These are phyloP conservation scores for Pulicaria dysenterica DNA, from an alignment of 129 eudicot species.

Conservation along the genomic window DNA sequence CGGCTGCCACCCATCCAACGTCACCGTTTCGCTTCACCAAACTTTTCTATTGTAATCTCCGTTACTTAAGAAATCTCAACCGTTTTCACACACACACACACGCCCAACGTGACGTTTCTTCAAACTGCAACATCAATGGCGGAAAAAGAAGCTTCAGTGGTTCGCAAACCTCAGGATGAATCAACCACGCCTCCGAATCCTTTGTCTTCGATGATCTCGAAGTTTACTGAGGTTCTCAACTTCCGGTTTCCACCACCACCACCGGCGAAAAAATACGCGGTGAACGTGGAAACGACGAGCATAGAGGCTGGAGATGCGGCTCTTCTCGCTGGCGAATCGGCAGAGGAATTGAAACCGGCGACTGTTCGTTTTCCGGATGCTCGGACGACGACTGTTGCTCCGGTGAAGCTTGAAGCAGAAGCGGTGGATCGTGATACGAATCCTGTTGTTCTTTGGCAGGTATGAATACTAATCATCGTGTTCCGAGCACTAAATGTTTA, in stretches of 20 bases:
- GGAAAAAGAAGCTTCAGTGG: slow-evolving; percentile 21
- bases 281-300: slow-evolving; percentile 20
- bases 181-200: slow-evolving; percentile 34
- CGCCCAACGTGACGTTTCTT: neutral
- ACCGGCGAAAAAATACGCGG: slow-evolving; percentile 18
- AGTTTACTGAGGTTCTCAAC: slow-evolving; percentile 33
- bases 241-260: slow-evolving; percentile 36
- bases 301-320: slow-evolving; percentile 3
- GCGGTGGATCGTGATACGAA: slow-evolving; percentile 49
- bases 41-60: slow-evolving; percentile 14
- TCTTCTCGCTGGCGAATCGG: neutral
- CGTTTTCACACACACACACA: slow-evolving; percentile 3
- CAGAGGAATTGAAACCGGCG: slow-evolving; percentile 33
- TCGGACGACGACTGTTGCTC: slow-evolving; percentile 30
- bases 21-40: slow-evolving; percentile 1
- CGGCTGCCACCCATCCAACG: slow-evolving; percentile 20
- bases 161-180: slow-evolving; percentile 8
- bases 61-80: neutral
- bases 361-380: slow-evolving; percentile 41
- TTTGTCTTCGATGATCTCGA: slow-evolving; percentile 33
- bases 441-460: slow-evolving; percentile 80
- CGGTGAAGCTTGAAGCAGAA: slow-evolving; percentile 57
- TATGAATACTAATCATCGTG: slow-evolving; percentile 14
- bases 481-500: neutral
- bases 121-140: slow-evolving; percentile 35